phyloP scores from a whole-genome alignment of 257 asterid species.

The Gentiana straminea region DNA sequence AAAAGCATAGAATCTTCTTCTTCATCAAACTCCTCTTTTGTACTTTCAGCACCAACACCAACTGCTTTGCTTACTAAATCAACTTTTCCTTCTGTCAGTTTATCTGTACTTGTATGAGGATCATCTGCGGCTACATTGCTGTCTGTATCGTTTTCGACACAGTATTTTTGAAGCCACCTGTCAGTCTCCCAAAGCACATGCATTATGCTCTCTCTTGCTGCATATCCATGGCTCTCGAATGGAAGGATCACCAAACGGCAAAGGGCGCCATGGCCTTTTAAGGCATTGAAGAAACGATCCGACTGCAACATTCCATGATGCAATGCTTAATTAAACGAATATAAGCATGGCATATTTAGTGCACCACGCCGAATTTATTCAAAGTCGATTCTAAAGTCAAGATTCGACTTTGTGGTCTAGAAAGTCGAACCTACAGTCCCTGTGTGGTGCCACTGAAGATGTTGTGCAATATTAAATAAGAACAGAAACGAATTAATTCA shows the following conservation, averaged over 20 bases:
- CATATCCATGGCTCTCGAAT: slow-evolving; percentile 87
- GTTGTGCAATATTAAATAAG: too few relatives aligned
- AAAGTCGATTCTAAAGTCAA: background rate
- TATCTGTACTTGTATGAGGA: slow-evolving; percentile 9
- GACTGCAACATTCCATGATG: slow-evolving; percentile 41
- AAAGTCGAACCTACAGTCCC: too few relatives aligned
- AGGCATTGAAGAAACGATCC: slow-evolving; percentile 80
- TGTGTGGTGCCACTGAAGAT: too few relatives aligned
- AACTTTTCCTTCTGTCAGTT: slow-evolving; percentile 12
- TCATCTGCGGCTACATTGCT: slow-evolving; percentile 21
- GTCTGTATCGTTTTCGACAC: slow-evolving; percentile 39
- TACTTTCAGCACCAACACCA: slow-evolving; percentile 48
- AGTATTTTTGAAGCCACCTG: slow-evolving; percentile 77
- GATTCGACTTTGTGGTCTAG: too few relatives aligned
- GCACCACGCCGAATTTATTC: background rate
- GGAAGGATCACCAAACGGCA: slow-evolving; percentile 92
- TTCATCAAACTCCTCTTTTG: slow-evolving; percentile 45
- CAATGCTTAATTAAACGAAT: slow-evolving; percentile 5
- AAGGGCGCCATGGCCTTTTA: slow-evolving; percentile 96
- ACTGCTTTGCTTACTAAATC: slow-evolving; percentile 42
- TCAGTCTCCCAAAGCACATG: slow-evolving; percentile 99
- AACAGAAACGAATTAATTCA: too few relatives aligned
- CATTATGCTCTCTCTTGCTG: slow-evolving; percentile 96
- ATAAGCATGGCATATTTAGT: background rate
- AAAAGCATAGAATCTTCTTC: slow-evolving; percentile 22